Base-by-base conservation (phyloP, 1,284 basidiomycete species). In the Marasmius fiardii region DNA sequence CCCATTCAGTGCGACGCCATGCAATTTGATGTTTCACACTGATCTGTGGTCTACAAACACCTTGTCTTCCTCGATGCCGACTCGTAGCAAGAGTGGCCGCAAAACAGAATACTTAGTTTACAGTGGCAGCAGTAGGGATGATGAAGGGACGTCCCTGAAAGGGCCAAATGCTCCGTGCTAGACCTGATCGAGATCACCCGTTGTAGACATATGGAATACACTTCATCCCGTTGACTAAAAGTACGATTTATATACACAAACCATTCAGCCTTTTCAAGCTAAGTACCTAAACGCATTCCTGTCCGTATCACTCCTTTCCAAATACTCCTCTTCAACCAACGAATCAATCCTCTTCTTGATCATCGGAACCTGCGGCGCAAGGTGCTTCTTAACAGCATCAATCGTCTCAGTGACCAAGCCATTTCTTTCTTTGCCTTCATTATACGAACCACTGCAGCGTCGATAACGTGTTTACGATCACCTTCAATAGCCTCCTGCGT, bases 361-460 rank as follows among this genome's bases (percentile, higher is more conserved):
- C 67, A 83, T 80, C 60, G 81, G 78, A 53, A 90, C 82, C 52
- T 83, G 78, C 35, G 88, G 87, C 53, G 81, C 77, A 64, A 94
- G 94, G 61, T 92, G 88, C 35, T 73, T 82, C 70, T 87, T 89
- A 55, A 98, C 90, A 5, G 88, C 84, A 45, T 89, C 85, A 55
- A 97, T 83, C 24, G 90, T 88, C 60, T 85, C 84, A 34, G 85
- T 79, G 69, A 90, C 90, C 65, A 96, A 59, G 66, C 76, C 74
- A 83, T 81, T 68, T 87, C 87, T 74, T 95, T 97, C 64, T 85
- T 83, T 2, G 85, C 86, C 70, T 98, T 98, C 93, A 98, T 95
- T 66, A 96, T 87, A 2, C 94, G 86, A 35, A 97, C 94, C 61
- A 98, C 95, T 5, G 95, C 94, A 0, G 95, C 94, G 63, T 98